These are phyloP conservation scores for Eimeria falciformis DNA, from an alignment of 169 alveolate species.

Conservation along the genomic window DNA sequence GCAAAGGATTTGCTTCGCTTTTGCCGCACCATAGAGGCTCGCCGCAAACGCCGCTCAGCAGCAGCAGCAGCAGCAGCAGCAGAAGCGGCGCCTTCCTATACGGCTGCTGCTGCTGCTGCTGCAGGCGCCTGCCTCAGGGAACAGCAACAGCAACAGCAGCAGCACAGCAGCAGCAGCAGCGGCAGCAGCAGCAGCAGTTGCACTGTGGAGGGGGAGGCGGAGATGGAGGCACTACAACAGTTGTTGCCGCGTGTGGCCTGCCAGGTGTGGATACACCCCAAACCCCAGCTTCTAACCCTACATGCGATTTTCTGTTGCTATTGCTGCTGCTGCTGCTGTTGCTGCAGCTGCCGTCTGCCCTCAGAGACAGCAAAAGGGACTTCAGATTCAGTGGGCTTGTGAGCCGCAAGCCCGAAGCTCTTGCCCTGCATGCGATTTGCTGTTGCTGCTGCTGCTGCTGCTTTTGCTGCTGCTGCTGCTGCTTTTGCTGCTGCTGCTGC, in stretches of 20 bases:
- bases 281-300: slow-evolving; percentile 18
- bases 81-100: not conserved
- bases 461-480: slow-evolving; percentile 56
- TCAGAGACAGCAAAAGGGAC: no score
- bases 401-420: no score
- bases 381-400: no score
- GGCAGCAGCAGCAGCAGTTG: slow-evolving; percentile 47
- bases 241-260: slow-evolving; percentile 34
- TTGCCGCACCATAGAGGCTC: slow-evolving; percentile 26
- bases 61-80: slow-evolving; percentile 30
- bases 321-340: no score
- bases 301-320: no score
- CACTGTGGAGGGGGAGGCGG: not conserved
- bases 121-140: not conserved
- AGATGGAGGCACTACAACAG: not conserved
- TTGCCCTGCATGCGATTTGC: no score
- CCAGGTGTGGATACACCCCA: not conserved
- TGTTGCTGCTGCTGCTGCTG: not conserved
- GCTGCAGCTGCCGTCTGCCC: no score
- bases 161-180: not conserved
- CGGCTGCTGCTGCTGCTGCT: not conserved
- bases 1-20: slow-evolving; percentile 31
- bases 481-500: slow-evolving; percentile 59
- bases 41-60: slow-evolving; percentile 24
- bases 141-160: not conserved